phyloP scores from a whole-genome alignment of 2,329 filamentous ascomycete genomes.

The Diaporthe amygdali region DNA sequence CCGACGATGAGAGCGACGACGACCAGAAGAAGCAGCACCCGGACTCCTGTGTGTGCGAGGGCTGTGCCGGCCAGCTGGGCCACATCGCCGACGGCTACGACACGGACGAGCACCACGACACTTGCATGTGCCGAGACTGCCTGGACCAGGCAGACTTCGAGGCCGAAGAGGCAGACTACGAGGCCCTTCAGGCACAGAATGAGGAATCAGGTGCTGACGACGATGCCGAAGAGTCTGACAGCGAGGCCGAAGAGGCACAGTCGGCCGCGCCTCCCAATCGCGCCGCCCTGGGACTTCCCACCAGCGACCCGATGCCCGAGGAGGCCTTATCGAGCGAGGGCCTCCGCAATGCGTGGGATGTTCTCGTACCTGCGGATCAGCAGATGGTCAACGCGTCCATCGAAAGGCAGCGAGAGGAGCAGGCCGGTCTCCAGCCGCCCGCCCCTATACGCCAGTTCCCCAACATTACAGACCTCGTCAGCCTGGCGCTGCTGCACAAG shows the following conservation, averaged over 20 bases:
- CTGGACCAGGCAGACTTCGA: neutral
- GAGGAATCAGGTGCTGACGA: neutral
- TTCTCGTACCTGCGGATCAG: neutral
- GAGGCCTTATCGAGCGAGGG: neutral
- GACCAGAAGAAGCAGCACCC: neutral
- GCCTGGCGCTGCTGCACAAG: conserved; percentile 16
- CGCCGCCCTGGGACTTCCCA: neutral
- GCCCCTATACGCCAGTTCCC: neutral
- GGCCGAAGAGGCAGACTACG: neutral
- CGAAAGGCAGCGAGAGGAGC: neutral
- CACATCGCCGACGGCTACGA: neutral
- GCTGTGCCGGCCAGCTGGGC: neutral
- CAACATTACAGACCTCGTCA: conserved; percentile 5
- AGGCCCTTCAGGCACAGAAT: neutral
- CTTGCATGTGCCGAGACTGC: neutral
- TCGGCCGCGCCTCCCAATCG: too few species aligned
- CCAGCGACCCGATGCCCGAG: neutral
- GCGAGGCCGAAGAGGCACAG: neutral
- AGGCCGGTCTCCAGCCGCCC: neutral
- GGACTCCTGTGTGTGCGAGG: neutral
- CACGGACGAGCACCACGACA: neutral
- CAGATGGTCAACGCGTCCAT: neutral
- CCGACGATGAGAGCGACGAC: neutral
- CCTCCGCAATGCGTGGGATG: conserved; percentile 11
- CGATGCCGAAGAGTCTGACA: neutral